Conservation (phyloP, 495 filamentous ascomycete genomes). For the Aspergillus asperescens region DNA sequence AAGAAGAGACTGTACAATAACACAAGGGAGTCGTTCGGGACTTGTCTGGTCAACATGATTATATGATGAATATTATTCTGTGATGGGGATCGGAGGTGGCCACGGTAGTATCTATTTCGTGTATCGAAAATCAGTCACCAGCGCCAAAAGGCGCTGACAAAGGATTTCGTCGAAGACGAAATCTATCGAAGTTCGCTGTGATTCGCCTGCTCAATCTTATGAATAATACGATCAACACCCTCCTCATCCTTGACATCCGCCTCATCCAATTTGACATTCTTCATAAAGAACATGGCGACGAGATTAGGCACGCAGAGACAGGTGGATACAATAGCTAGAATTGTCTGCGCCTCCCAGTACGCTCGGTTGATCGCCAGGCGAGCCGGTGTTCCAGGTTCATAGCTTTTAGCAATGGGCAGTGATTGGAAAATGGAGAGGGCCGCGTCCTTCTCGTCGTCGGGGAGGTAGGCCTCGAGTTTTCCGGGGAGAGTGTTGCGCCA, state of each 20-base stretch:
- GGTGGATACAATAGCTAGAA: conserved; percentile 19
- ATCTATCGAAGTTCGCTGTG: no score
- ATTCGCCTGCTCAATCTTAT: no score
- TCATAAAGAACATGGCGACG: conserved; percentile 22
- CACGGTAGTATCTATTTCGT: no score
- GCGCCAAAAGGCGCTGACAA: no score
- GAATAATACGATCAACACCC: neutral
- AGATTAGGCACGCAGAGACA: conserved; percentile 20
- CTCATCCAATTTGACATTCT: conserved; percentile 20
- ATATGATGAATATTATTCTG: no score
- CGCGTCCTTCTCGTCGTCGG: conserved; percentile 17
- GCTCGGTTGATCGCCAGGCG: conserved; percentile 20
- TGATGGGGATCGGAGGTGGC: no score
- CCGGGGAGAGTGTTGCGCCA: conserved; percentile 24
- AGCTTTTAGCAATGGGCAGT: conserved; percentile 19
- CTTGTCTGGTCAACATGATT: no score
- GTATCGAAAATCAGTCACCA: no score
- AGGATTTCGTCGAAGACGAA: no score
- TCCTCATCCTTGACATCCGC: neutral
- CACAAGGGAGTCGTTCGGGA: no score
- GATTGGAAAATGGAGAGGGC: conserved; percentile 21
- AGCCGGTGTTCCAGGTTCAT: conserved; percentile 14
- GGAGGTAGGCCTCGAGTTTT: conserved; percentile 17
- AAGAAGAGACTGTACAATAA: no score
- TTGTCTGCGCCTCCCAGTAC: conserved; percentile 21